A percentile compares a stretch with the other conserved stretches of the same genome.
These are phyloP conservation scores for Nemania diffusa DNA, from an alignment of 2,329 filamentous ascomycete species.

Conservation along the genomic window DNA sequence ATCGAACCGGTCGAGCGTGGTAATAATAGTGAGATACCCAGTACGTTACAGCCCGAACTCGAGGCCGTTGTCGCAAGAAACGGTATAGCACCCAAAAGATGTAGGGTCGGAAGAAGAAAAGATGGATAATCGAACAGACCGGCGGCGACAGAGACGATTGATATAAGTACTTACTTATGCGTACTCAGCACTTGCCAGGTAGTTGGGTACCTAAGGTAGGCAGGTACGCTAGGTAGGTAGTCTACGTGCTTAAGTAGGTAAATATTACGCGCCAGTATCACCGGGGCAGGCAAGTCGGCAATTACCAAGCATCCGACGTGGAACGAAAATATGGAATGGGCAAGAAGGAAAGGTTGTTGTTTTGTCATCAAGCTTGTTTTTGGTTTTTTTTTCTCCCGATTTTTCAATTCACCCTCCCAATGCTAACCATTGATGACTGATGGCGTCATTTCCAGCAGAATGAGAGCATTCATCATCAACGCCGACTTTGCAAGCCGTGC, in stretches of 20 bases:
- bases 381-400: no score
- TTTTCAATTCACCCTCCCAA: conserved; percentile 34
- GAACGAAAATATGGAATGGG: conserved; percentile 26
- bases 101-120: conserved; percentile 4
- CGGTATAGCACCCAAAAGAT: neutral
- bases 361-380: conserved; percentile 37
- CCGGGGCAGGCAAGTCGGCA: neutral
- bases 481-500: neutral
- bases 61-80: neutral
- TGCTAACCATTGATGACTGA: conserved; percentile 32
- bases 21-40: neutral
- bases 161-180: no score
- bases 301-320: conserved; percentile 30
- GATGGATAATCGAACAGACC: neutral
- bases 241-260: conserved; percentile 4
- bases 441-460: conserved; percentile 41
- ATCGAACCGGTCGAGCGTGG: neutral
- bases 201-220: neutral
- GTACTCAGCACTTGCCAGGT: neutral
- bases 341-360: conserved; percentile 1
- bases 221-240: neutral
- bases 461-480: conserved; percentile 37
- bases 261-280: conserved; percentile 29
- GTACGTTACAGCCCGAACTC: neutral
- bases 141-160: conserved; percentile 1